These are phyloP conservation scores for Xylariaceae sp. DNA, from an alignment of 2,329 filamentous ascomycete genomes.

Conservation along the genomic window DNA sequence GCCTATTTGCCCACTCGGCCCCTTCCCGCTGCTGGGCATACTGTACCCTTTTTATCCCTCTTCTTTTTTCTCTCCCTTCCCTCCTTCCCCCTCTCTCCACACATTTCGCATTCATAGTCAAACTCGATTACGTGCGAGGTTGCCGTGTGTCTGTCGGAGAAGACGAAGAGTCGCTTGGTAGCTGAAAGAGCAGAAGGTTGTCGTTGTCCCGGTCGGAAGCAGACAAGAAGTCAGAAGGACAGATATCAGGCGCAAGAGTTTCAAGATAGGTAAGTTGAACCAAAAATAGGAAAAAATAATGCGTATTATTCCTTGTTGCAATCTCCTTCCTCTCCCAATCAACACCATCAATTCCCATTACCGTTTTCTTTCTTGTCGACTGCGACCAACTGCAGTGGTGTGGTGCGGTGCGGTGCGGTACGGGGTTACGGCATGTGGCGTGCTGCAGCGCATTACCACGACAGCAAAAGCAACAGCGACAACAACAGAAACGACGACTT, in stretches of 20 bases:
- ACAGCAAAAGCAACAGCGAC: slow-evolving; percentile 5
- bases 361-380: not conserved
- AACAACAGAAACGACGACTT: slow-evolving; percentile 5
- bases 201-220: slow-evolving; percentile 16
- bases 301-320: slow-evolving; percentile 1
- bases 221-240: slow-evolving; percentile 10
- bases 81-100: slow-evolving; percentile 19
- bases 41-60: slow-evolving; percentile 18
- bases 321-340: slow-evolving; percentile 1
- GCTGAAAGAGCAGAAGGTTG: slow-evolving; percentile 22
- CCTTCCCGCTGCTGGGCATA: slow-evolving; percentile 16
- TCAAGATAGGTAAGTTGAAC: slow-evolving; percentile 16
- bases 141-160: slow-evolving; percentile 27
- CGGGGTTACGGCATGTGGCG: not conserved
- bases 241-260: slow-evolving; percentile 14
- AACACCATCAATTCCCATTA: not conserved
- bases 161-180: slow-evolving; percentile 21
- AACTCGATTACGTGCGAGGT: slow-evolving; percentile 21
- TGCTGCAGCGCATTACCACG: slow-evolving; percentile 7
- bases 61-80: slow-evolving; percentile 10
- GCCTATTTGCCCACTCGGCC: slow-evolving; percentile 8
- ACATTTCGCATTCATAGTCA: slow-evolving; percentile 17
- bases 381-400: slow-evolving; percentile 13
- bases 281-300: not conserved
- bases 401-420: slow-evolving; percentile 9